Evolutionary conservation across 2,329 filamentous ascomycete genomes (phyloP).

Genomic region (Ceratocystiopsis sp.): DNA sequence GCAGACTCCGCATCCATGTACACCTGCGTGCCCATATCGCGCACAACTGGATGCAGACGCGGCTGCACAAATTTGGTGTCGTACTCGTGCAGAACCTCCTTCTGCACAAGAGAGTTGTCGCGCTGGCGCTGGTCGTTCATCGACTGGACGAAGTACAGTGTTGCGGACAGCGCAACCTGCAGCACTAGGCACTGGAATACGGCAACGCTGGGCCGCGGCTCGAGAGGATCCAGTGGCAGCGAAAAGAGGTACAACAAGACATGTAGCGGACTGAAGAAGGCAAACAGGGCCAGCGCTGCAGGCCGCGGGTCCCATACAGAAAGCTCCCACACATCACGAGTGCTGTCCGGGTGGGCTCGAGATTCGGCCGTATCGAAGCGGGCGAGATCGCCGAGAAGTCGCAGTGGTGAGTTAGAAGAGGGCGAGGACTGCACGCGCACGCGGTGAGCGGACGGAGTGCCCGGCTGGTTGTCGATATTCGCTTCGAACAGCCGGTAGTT

Average conservation of each 20-base stretch:
- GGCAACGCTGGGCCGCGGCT: constrained; percentile 70
- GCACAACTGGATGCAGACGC: constrained; percentile 61
- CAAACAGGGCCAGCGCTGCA: constrained; percentile 66
- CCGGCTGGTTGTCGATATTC: constrained; percentile 56
- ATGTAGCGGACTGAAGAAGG: constrained; percentile 84
- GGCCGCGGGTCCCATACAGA: constrained; percentile 87
- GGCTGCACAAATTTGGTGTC: constrained; percentile 92
- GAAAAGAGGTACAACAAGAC: constrained; percentile 82
- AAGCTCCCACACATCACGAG: constrained; percentile 86
- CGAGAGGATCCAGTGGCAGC: constrained; percentile 58
- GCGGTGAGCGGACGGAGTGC: constrained; percentile 72
- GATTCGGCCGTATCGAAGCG: constrained; percentile 57
- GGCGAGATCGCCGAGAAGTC: constrained; percentile 53
- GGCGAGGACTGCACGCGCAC: constrained; percentile 80
- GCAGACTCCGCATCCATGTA: constrained; percentile 20
- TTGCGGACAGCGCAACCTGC: constrained; percentile 54
- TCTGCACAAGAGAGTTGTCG: constrained; percentile 70
- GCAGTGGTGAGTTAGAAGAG: constrained; percentile 52
- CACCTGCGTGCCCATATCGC: constrained; percentile 66
- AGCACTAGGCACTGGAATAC: constrained; percentile 70
- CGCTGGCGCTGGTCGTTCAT: constrained; percentile 72
- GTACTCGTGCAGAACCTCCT: constrained; percentile 88
- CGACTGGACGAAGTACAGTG: constrained; percentile 56
- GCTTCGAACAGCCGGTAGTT: constrained; percentile 86
- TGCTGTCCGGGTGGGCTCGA: constrained; percentile 65